Conservation (phyloP, 768 basidiomycete genomes). For the Pisolithus marmoratus region DNA sequence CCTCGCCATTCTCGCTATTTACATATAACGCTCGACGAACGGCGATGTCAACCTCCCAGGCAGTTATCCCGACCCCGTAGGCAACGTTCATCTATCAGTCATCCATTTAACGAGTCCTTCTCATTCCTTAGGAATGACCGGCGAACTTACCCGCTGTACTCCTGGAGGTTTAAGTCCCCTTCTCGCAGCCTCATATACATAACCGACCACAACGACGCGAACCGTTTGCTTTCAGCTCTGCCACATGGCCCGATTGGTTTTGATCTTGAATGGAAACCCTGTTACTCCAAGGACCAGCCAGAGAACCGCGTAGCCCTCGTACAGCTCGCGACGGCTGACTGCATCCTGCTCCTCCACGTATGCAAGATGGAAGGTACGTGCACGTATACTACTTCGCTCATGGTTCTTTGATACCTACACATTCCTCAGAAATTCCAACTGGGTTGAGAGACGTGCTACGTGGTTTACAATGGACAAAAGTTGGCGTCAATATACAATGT, state of each 20-base stretch:
- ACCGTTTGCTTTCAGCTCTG: conserved; percentile 14
- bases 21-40: not conserved
- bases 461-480: conserved; percentile 52
- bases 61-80: not conserved
- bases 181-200: conserved; percentile 21
- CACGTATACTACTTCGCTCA: conserved; percentile 54
- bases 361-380: conserved; percentile 18
- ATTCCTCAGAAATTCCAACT: conserved; percentile 43
- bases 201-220: conserved; percentile 29
- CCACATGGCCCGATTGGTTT: conserved; percentile 45
- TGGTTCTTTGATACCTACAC: not conserved
- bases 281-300: conserved; percentile 40
- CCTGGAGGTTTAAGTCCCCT: not conserved
- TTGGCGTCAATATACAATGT: conserved; percentile 74
- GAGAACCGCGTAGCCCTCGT: conserved; percentile 59
- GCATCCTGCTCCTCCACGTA: no score
- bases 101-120: not conserved
- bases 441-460: conserved; percentile 48
- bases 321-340: no score
- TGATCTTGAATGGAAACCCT: conserved; percentile 79
- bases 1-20: not conserved
- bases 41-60: not conserved
- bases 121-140: not conserved
- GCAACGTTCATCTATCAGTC: not conserved
- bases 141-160: not conserved